Base-by-base conservation (phyloP, 176 grass and related monocot species). In the Phoenix roebelenii region DNA sequence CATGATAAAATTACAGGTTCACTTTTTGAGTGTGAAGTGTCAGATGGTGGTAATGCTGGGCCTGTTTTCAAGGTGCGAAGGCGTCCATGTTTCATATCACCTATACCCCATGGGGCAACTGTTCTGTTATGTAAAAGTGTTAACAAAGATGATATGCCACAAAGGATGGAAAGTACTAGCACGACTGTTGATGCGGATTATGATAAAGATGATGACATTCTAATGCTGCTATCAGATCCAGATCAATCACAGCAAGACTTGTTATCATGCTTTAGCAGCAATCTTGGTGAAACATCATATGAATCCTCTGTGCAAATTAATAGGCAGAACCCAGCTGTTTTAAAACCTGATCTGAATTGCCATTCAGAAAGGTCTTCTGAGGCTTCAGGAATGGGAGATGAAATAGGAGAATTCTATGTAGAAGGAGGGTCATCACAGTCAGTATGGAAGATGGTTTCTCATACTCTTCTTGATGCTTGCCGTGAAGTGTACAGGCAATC, bases 1-100 rank as follows among this genome's bases (percentile, higher is more conserved):
- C 93, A 98, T 78, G 93, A 92, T 60, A 92, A 69, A 83, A 54
- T 88, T 77, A 98, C 93, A 25, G 87, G 93, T 61, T 98, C 87
- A 56, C 71, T 98, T 50, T 98, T 98, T 85, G 93, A 98, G 63
- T 92, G 88, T 71, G 84, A 92, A 59, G 81, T 92, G 3, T 76
- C 59, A 71, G 87, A 92, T 78, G 87, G 76, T 48, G 88, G 93
- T 64, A 85, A 72, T 68, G 74, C 80, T 68, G 84, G 78, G 50
- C 93, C 93, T 59, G 53, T 85, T 60, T 98, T 98, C 70, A 92
- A 72, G 64, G 79, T 89, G 39, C 91, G 81, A 82, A 81, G 93
- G 66, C 65, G 85, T 63, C 82, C 93, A 17, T 98, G 93, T 67
- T 98, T 88, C 32, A 59, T 19, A 24, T 98, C 70, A 56, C 76